Percentiles rank a stretch among this genome's conserved stretches.
Conservation (phyloP, 2,329 filamentous ascomycete genomes). For the Escovopsis weberi region DNA sequence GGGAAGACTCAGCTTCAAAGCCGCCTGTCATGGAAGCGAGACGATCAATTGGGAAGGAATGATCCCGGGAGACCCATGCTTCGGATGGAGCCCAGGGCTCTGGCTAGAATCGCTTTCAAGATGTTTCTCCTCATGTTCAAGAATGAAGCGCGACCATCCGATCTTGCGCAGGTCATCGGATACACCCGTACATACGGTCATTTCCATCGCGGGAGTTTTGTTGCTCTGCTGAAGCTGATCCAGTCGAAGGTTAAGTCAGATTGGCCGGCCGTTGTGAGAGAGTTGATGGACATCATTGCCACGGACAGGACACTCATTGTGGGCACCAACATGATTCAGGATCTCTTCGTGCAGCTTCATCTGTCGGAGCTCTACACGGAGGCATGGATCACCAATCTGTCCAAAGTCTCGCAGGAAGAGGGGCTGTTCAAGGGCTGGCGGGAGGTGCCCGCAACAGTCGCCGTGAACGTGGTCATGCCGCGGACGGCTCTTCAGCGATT, state of each 20-base stretch:
- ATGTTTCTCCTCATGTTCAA: slow-evolving; percentile 32
- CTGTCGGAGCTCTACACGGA: slow-evolving; percentile 19
- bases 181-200: background rate
- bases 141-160: background rate
- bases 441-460: slow-evolving; percentile 20
- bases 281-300: slow-evolving; percentile 16
- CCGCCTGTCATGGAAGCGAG: slow-evolving; percentile 22
- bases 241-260: slow-evolving; percentile 20
- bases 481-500: slow-evolving; percentile 13
- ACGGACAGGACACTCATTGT: slow-evolving; percentile 16
- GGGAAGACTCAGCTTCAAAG: slow-evolving; percentile 13
- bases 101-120: slow-evolving; percentile 25
- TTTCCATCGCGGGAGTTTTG: slow-evolving; percentile 26
- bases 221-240: slow-evolving; percentile 23
- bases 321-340: slow-evolving; percentile 19
- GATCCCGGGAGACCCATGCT: slow-evolving; percentile 6
- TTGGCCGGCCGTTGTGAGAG: slow-evolving; percentile 16
- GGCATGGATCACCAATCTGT: slow-evolving; percentile 14
- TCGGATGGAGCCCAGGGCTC: slow-evolving; percentile 19
- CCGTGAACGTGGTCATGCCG: slow-evolving; percentile 23
- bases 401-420: slow-evolving; percentile 5
- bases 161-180: slow-evolving; percentile 9
- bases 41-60: slow-evolving; percentile 16
- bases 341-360: slow-evolving; percentile 22
- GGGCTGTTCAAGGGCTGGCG: slow-evolving; percentile 23